Base-by-base conservation (phyloP, 1,139 yeast species). In the Candida glucosophila region DNA sequence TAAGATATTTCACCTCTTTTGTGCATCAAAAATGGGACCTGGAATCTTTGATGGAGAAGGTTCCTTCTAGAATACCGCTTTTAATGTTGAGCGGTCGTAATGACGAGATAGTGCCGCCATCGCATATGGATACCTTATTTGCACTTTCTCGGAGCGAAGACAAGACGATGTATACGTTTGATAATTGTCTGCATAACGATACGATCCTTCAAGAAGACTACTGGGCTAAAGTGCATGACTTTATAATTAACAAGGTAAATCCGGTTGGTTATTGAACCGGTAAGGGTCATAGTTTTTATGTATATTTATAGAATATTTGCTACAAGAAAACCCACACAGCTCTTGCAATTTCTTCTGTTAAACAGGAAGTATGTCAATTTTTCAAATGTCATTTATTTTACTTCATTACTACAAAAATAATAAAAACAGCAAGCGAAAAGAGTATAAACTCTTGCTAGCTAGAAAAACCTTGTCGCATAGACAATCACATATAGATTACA, bases 21-120 rank as follows among this genome's bases (percentile, higher is more conserved):
- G 82, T 92, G 29, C 81, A 80, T 40, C 88, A 90, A 47, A 52
- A 63, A 17, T 90, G 98, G 98, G 73, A 79, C 31, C 78, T 88
- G 31, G 94, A 85, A 44, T 41, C 45, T 7, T 62, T 74, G 21
- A 75, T 88, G 10, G 52, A 60, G 1, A 42, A 47, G 12, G 60
- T 82, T 13, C 71, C 77, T 5, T 39, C 63, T 0, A 47, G 58
- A 6, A 59, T 80, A 5, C 93, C 95, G 0, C 64, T 77, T 18
- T 58, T 88, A 26, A 72, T 88, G 40, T 49, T 88, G 24, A 72
- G 81, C 39, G 96, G 95, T 1, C 54, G 69, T 15, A 58, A 63
- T 22, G 98, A 90, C 54, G 98, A 90, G 51, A 75, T 90, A 17
- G 95, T 90, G 1, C 97, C 97, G 1, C 94, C 95, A 0, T 39